A percentile compares a stretch with the other conserved stretches of the same genome.
Evolutionary conservation across 805 yeast genomes (phyloP).

Genomic region (Kluyveromyces nonfermentans): DNA sequence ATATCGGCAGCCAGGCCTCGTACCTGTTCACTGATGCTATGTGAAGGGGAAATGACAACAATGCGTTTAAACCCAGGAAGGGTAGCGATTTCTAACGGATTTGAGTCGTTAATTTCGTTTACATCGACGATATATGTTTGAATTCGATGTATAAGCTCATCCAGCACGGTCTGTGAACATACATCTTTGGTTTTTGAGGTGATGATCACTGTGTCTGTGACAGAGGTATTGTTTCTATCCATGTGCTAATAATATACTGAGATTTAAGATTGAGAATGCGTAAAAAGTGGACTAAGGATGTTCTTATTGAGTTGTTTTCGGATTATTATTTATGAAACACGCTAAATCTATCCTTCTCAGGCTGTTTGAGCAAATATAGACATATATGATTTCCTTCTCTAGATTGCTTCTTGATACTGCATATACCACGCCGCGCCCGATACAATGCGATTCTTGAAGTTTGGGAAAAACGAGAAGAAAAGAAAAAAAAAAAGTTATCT

Average conservation of each 20-base stretch:
- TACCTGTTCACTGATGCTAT: background rate
- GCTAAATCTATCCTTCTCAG: background rate
- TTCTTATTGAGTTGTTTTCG: background rate
- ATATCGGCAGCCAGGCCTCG: background rate
- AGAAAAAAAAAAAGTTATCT: no score
- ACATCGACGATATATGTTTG: background rate
- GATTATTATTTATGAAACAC: no score
- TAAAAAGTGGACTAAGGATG: no score
- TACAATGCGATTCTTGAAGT: background rate
- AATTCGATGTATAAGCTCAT: background rate
- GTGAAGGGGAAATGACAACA: background rate
- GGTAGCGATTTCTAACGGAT: background rate
- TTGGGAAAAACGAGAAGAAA: background rate
- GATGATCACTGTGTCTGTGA: conserved; percentile 1
- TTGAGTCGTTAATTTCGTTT: background rate
- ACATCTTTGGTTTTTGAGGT: conserved; percentile 1
- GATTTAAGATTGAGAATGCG: no score
- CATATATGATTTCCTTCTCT: background rate
- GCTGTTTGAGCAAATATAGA: background rate
- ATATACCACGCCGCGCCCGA: background rate
- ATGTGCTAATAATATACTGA: background rate
- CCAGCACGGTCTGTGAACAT: background rate
- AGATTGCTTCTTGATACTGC: background rate
- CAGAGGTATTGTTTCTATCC: background rate
- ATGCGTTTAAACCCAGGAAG: conserved; percentile 1